These are phyloP conservation scores for Populus euphratica DNA, from an alignment of 345 rosid genomes.

Conservation along the genomic window DNA sequence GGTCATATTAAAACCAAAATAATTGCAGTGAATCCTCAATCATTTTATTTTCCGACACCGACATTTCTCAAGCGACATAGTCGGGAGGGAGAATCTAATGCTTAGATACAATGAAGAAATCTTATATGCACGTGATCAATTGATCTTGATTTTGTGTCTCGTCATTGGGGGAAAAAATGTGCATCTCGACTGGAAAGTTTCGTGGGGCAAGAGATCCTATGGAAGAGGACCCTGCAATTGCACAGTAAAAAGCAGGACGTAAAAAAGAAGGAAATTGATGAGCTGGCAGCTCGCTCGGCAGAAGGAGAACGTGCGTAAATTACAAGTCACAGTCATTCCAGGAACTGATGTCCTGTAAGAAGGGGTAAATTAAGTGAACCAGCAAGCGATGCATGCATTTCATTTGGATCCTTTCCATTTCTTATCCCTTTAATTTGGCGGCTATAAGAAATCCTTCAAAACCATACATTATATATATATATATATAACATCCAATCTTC, in stretches of 20 bases:
- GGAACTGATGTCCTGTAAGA: not conserved
- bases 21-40: not conserved
- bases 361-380: not conserved
- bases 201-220: no score
- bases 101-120: not conserved
- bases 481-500: no score
- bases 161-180: no score
- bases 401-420: not conserved
- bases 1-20: no score
- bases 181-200: no score
- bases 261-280: no score
- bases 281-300: not conserved
- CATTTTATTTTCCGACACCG: not conserved
- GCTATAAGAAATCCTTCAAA: conserved; percentile 9
- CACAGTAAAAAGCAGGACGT: no score
- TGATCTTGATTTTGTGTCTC: no score
- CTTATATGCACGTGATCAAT: no score
- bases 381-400: not conserved
- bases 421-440: conserved; percentile 11
- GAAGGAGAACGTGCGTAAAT: not conserved
- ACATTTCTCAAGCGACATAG: not conserved
- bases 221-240: no score
- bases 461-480: no score
- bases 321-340: not conserved
- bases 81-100: not conserved